Base-by-base conservation (phyloP, 768 basidiomycete species). In the Russula earlei region DNA sequence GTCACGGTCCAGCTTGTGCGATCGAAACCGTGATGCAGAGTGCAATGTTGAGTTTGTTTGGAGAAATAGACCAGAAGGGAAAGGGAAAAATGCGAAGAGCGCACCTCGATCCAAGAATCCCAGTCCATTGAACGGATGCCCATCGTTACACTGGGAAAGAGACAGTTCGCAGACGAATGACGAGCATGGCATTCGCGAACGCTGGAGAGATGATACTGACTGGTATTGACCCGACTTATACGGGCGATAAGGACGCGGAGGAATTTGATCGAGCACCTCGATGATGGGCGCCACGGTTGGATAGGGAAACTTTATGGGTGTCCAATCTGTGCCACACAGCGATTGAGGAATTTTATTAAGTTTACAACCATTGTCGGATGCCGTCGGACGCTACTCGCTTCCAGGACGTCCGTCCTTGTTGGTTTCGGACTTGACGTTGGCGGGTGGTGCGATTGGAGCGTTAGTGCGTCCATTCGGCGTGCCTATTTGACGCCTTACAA, bases 91-190 rank as follows among this genome's bases (percentile, higher is more conserved):
- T 8, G 17, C 11, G 19, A 3, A 19, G 24, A 9, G 34, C 67
- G n/a, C 58, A 81, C 82, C 71, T 87, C 83, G 44, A 88, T 80
- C 86, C 85, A 87, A 51, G 83, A 79, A 38, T 76, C 74, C 81
- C 82, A 88, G 9, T 71, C 72, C 83, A 87, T 85, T 47, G 65
- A 69, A 37, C 80, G 77, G 62, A 84, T 78, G 58, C 80, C 83
- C 82, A 85, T 86, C 31, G 82, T 86, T 40, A 84, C 74, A 60
- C 83, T 85, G 37, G 37, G 6, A 33, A 52, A 8, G 29, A 36
- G 11, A 24, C 22, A 11, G 25, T 20, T 4, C 2, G 27, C 38
- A 12, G 33, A 46, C 15, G 4, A 14, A 7, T 51, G 40, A 25
- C 6, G 8, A 12, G 50, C 2, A 12, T 9, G 4, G 22, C 29